A percentile compares a stretch with the other conserved stretches of the same genome.
Evolutionary conservation across 2,329 filamentous ascomycete species (phyloP).

Genomic region (Acrocalymma vagum): DNA sequence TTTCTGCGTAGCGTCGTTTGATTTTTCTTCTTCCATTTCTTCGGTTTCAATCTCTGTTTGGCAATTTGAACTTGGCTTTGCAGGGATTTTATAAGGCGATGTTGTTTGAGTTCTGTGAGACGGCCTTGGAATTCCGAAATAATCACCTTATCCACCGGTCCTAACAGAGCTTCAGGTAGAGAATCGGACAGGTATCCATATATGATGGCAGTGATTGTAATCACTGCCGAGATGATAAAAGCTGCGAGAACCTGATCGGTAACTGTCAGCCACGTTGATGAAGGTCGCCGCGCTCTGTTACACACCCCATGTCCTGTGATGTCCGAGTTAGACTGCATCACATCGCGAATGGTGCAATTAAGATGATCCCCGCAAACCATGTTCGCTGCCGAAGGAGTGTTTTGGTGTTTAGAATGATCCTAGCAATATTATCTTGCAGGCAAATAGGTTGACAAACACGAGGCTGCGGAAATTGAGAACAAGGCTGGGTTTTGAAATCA

Average conservation of each 20-base stretch:
- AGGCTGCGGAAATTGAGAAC: no score
- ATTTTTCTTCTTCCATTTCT: neutral
- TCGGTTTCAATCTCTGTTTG: neutral
- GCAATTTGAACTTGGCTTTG: no score
- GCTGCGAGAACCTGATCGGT: conserved; percentile 16
- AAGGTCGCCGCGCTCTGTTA: no score
- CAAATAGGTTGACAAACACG: no score
- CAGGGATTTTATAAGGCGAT: neutral
- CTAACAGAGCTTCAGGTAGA: conserved; percentile 16
- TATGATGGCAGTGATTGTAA: conserved; percentile 20
- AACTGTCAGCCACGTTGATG: neutral
- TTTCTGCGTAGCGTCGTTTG: conserved; percentile 1
- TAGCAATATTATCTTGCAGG: no score
- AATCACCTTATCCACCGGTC: conserved; percentile 16
- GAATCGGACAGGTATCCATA: conserved; percentile 25
- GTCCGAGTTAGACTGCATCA: conserved; percentile 15
- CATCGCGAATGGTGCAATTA: conserved; percentile 8
- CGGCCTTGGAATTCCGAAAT: conserved; percentile 15
- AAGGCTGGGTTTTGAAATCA: no score
- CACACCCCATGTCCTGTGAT: conserved; percentile 23
- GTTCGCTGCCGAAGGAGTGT: neutral
- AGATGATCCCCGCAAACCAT: conserved; percentile 9
- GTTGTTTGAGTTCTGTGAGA: no score
- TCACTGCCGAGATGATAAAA: conserved; percentile 19
- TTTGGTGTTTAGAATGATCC: no score